These are phyloP conservation scores for Tritrichomonas foetus DNA, from an alignment of 208 protist genomes.

Conservation along the genomic window DNA sequence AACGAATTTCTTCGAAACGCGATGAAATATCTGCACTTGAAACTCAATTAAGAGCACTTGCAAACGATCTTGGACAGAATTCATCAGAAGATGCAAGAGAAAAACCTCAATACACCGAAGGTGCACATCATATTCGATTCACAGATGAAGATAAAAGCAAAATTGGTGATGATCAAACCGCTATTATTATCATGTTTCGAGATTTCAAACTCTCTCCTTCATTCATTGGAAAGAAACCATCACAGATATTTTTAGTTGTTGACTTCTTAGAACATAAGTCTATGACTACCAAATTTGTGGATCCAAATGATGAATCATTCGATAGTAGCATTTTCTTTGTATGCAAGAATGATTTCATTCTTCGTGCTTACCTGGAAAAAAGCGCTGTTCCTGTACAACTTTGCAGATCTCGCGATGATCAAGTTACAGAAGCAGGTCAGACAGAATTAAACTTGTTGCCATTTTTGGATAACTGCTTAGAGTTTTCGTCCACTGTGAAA, in stretches of 20 bases:
- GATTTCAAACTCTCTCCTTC: neutral
- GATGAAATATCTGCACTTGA: neutral
- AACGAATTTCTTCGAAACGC: neutral
- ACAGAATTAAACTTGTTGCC: neutral
- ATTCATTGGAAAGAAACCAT: conserved; percentile 23
- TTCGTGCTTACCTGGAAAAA: neutral
- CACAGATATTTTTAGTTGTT: neutral
- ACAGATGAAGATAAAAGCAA: neutral
- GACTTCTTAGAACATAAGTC: neutral
- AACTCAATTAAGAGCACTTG: neutral
- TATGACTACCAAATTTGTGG: neutral
- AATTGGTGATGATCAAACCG: neutral
- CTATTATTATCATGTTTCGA: neutral
- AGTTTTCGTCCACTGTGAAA: neutral
- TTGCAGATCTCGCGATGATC: neutral
- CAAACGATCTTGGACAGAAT: neutral
- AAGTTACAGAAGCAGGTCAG: neutral
- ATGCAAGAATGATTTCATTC: conserved; percentile 33
- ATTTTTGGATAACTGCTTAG: neutral
- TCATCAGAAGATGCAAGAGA: neutral
- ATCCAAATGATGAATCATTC: neutral
- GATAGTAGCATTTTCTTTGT: neutral
- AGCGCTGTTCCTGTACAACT: neutral
- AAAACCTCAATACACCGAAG: neutral
- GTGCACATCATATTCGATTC: neutral